These are phyloP conservation scores for Dinochytrium kinnereticum DNA, from an alignment of 371 early-diverging fungal genomes.

Conservation along the genomic window DNA sequence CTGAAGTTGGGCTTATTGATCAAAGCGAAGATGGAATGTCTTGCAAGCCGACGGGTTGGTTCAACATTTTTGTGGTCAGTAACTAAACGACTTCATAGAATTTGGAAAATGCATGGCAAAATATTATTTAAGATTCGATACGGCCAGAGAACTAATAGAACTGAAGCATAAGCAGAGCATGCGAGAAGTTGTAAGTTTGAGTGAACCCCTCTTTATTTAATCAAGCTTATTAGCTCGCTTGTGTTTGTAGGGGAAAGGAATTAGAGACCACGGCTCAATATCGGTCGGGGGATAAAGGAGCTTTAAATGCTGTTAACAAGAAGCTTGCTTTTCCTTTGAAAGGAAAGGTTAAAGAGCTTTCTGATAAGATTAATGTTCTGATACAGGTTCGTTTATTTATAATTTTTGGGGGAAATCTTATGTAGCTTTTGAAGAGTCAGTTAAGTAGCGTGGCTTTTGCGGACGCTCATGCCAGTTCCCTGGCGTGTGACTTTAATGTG, in stretches of 20 bases:
- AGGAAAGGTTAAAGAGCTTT: slow-evolving; percentile 38
- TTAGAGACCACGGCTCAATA: slow-evolving; percentile 45
- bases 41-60: slow-evolving; percentile 37
- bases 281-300: slow-evolving; percentile 46
- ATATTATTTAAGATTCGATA: slow-evolving; percentile 49
- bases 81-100: slow-evolving; percentile 23
- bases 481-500: slow-evolving; percentile 31
- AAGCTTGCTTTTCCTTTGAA: slow-evolving; percentile 45
- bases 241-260: slow-evolving; percentile 50
- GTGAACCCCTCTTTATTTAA: not conserved
- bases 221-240: slow-evolving; percentile 36
- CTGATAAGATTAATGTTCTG: slow-evolving; percentile 51
- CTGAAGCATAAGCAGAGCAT: slow-evolving; percentile 20
- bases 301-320: slow-evolving; percentile 53
- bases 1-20: slow-evolving; percentile 35
- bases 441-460: slow-evolving; percentile 42
- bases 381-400: slow-evolving; percentile 44
- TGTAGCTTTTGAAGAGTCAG: slow-evolving; percentile 28
- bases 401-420: not conserved
- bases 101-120: slow-evolving; percentile 54
- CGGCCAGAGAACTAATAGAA: slow-evolving; percentile 34
- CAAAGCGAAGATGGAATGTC: slow-evolving; percentile 23
- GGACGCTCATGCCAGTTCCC: slow-evolving; percentile 30
- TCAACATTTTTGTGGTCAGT: not conserved
- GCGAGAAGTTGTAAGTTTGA: slow-evolving; percentile 33